Percentiles rank a stretch among this genome's conserved stretches.
These are phyloP conservation scores for Cephaloascus albidus DNA, from an alignment of 805 yeast genomes.

Conservation along the genomic window DNA sequence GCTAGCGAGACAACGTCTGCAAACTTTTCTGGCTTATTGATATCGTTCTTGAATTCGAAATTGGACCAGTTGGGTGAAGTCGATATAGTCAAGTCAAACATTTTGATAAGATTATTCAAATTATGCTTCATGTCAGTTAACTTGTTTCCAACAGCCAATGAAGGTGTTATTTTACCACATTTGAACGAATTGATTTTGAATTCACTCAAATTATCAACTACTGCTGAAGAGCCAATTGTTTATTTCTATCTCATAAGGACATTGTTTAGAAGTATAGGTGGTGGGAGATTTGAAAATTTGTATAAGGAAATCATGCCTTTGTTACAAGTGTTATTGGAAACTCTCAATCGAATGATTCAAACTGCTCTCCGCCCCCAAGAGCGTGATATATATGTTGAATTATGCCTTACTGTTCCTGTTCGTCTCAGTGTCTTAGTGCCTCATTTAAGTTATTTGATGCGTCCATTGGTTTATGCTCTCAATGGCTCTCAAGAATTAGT, in stretches of 20 bases:
- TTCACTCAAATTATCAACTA: conserved; percentile 69
- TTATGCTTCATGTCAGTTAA: conserved; percentile 94
- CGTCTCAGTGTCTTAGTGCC: conserved; percentile 90
- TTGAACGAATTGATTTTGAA: conserved; percentile 74
- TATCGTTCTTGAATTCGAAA: conserved; percentile 66
- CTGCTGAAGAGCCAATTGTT: conserved; percentile 83
- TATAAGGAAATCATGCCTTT: conserved; percentile 92
- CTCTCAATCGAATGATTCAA: conserved; percentile 72
- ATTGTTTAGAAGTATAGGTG: conserved; percentile 88
- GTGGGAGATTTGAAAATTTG: conserved; percentile 88
- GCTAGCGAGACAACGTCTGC: conserved; percentile 94
- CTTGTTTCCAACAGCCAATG: conserved; percentile 80
- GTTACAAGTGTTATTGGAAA: conserved; percentile 76
- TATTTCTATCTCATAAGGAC: conserved; percentile 85
- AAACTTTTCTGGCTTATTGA: conserved; percentile 77
- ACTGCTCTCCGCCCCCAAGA: conserved; percentile 86
- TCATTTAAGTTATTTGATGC: conserved; percentile 77
- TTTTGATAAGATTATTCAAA: conserved; percentile 79
- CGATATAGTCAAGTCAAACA: conserved; percentile 67
- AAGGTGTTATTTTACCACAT: conserved; percentile 81
- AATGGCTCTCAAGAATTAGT: conserved; percentile 88
- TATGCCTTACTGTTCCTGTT: conserved; percentile 94
- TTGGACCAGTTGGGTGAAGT: conserved; percentile 74
- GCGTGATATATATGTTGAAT: conserved; percentile 87
- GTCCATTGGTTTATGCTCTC: conserved; percentile 85